Evolutionary conservation across 345 rosid genomes (phyloP).

Genomic region (Clausena lansium): DNA sequence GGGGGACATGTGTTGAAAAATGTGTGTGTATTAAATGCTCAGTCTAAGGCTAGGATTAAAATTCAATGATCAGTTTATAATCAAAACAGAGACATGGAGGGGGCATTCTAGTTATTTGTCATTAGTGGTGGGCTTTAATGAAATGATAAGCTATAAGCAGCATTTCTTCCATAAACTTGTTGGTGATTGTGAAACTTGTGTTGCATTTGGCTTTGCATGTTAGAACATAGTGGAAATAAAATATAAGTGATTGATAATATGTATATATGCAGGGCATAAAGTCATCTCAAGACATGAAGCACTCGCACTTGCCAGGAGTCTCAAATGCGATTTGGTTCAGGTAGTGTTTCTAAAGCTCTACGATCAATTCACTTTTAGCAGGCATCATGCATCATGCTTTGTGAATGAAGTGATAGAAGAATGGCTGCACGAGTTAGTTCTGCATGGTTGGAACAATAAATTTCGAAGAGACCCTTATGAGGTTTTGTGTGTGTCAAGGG

Average conservation of each 20-base stretch:
- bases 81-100: background rate
- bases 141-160: background rate
- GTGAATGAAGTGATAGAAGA: background rate
- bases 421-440: background rate
- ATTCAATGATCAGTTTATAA: background rate
- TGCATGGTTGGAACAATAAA: constrained; percentile 3
- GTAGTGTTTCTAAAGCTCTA: constrained; percentile 23
- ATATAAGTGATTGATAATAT: background rate
- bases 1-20: background rate
- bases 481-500: too few relatives aligned
- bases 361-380: background rate
- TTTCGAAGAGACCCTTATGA: too few relatives aligned
- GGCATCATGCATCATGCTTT: background rate
- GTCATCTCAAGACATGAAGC: constrained; percentile 48
- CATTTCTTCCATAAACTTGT: background rate
- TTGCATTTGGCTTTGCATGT: background rate
- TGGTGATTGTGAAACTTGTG: background rate
- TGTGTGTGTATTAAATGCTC: background rate
- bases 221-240: background rate
- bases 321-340: constrained; percentile 58
- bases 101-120: background rate
- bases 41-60: background rate
- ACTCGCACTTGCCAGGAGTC: constrained; percentile 37
- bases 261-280: constrained; percentile 38
- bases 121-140: background rate